Evolutionary conservation across 192 early-diverging fungal genomes (phyloP), one percentile per base, ranked within the genome.

Genomic region (Backusella mclennaniae): DNA sequence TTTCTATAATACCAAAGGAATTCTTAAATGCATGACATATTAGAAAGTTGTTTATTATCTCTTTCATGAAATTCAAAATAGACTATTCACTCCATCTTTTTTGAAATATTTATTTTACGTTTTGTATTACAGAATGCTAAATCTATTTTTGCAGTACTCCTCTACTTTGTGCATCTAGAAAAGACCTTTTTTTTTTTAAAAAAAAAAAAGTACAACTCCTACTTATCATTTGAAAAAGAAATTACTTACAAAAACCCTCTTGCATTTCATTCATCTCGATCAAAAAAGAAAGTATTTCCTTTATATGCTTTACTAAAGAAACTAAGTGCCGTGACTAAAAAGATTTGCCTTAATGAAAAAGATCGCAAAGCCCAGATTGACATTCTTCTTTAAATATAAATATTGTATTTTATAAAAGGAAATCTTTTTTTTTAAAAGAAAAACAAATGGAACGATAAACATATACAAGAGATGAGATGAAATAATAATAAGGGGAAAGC

Each of bases 391-490:
- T 56, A 21, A 56, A 56, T 56, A 56, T 63, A 63, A 63, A 63
- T 63, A 63, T 29, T 63, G 12, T 63, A 26, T 56, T 63, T 63
- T 26, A 63, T 26, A 63, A 63, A 63, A 63, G 26, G 26, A 63
- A 63, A 63, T 56, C 53, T 56, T 56, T 53, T 56, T 56, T 56
- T 56, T 21, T 56, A 17, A 69, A 69, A 69, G 6, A 38, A 38
- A 69, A 69, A 69, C 38, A 69, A 69, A 69, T 41, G 19, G 19
- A 69, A 69, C 35, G 36, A 38, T 41, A 38, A 38, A 69, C 35
- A 69, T 38, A 69, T 41, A 69, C 68, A 69, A 69, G 35, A 68
- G 68, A 38, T 69, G 38, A 39, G 21, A 35, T 35, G 68, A 39
- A 38, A 69, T 36, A 67, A 35, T 67, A 63, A 35, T 67, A 36